Base-by-base conservation (phyloP, 192 early-diverging fungal genomes). In the Entomortierella lignicola region DNA sequence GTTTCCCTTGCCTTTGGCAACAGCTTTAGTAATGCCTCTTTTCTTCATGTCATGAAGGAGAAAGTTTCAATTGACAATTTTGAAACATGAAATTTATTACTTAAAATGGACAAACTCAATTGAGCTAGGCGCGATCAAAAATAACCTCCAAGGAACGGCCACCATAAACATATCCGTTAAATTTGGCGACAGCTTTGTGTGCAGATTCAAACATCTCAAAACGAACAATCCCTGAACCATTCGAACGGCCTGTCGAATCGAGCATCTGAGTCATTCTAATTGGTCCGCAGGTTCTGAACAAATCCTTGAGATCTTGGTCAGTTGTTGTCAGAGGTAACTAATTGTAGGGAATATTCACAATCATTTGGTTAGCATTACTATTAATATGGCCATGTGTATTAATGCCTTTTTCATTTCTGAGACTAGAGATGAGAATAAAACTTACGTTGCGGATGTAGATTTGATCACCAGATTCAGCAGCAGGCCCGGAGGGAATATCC, bases 311-410 rank as follows among this genome's bases (percentile, higher is more conserved):
- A 48, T 89, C 88, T 39, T 87, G 81, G 60, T 83, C 77, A 11
- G 86, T 89, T 17, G 88, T 89, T 20, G 86, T 81, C 18, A 84
- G 86, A 1, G 88, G 86, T n/a, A 89, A 48, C 88, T 89, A 55
- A 52, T 8, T 25, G 52, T 2, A 54, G 6, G 26, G 6, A 54
- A 54, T 6, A 23, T 54, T n/a, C n/a, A n/a, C 8, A 23, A 10
- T 25, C 52, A 29, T 37, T 37, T 37, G 5, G 34, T 37, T 37
- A 37, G 34, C 10, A 37, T 37, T 4, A 10, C 34, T 10, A 37
- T 37, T 37, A 37, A 37, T 37, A n/a, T n/a, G n/a, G n/a, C n/a
- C n/a, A n/a, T n/a, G n/a, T n/a, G n/a, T n/a, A n/a, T n/a, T n/a
- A n/a, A n/a, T n/a, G n/a, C n/a, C n/a, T n/a, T n/a, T n/a, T n/a